A percentile compares a stretch with the other conserved stretches of the same genome.
Conservation (phyloP, 202 grass and related monocot species). For the Hordeum pubiflorum region DNA sequence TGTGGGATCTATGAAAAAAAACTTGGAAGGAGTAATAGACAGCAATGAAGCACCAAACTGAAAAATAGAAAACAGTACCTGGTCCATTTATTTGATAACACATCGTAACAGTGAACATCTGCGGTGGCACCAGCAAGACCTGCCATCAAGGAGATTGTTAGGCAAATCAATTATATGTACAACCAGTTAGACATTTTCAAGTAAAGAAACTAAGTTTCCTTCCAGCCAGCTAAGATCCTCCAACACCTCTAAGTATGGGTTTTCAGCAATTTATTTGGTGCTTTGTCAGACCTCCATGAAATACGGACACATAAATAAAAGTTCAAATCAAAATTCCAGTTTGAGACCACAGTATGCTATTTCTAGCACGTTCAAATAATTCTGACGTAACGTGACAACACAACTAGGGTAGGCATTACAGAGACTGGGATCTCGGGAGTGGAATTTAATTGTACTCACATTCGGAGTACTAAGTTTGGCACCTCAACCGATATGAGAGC, state of each 20-base stretch:
- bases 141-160: constrained; percentile 27
- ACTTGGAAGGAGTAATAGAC: not conserved
- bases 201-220: not conserved
- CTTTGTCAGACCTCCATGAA: not conserved
- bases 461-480: constrained; percentile 3
- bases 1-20: not conserved
- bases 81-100: constrained; percentile 86
- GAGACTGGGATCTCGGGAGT: not conserved
- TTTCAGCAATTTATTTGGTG: not conserved
- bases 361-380: not conserved
- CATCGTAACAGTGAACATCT: constrained; percentile 97
- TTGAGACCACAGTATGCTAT: not conserved
- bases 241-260: not conserved
- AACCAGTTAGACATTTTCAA: not conserved
- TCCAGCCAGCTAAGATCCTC: not conserved
- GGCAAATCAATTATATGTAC: not conserved
- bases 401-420: not conserved
- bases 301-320: not conserved
- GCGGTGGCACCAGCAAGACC: constrained; percentile 96
- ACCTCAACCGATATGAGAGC: not conserved
- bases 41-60: not conserved
- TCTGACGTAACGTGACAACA: not conserved
- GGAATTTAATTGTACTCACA: not conserved
- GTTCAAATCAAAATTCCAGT: not conserved
- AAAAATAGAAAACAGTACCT: constrained; percentile 45